phyloP scores from a whole-genome alignment of 2,329 filamentous ascomycete species.

The Dothistroma pini region DNA sequence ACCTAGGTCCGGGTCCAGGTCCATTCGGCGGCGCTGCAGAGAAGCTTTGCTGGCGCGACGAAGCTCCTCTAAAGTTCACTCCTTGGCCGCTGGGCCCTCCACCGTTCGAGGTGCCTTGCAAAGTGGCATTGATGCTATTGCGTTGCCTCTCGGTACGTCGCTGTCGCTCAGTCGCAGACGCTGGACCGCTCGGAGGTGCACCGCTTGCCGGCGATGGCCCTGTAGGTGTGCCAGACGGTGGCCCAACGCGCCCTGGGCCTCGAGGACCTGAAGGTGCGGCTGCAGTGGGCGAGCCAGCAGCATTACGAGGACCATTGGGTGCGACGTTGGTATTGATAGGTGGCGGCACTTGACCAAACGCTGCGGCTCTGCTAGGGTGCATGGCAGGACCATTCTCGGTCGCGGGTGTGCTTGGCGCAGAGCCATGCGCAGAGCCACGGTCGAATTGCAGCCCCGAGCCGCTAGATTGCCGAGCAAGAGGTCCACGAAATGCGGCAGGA shows the following conservation, averaged over 20 bases:
- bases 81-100: slow-evolving; percentile 21
- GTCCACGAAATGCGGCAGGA: slow-evolving; percentile 18
- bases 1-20: slow-evolving; percentile 9
- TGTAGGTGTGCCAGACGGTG: slow-evolving; percentile 27
- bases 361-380: slow-evolving; percentile 32
- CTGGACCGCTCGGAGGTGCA: slow-evolving; percentile 32
- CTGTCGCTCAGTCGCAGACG: slow-evolving; percentile 22
- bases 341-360: slow-evolving; percentile 21
- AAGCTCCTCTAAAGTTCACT: slow-evolving; percentile 33
- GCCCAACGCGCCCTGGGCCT: slow-evolving; percentile 18
- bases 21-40: slow-evolving; percentile 11
- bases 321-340: slow-evolving; percentile 28
- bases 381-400: slow-evolving; percentile 25
- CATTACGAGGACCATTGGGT: slow-evolving; percentile 21
- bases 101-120: slow-evolving; percentile 19
- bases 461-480: slow-evolving; percentile 14
- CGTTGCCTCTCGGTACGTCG: slow-evolving; percentile 24
- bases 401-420: slow-evolving; percentile 29
- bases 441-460: slow-evolving; percentile 19
- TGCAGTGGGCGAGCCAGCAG: slow-evolving; percentile 27
- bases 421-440: slow-evolving; percentile 22
- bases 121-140: slow-evolving; percentile 28
- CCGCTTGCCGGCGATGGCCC: slow-evolving; percentile 27
- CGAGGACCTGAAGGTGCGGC: slow-evolving; percentile 31
- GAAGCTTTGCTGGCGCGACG: slow-evolving; percentile 26